Evolutionary conservation across 208 protist species (phyloP), one percentile per base, ranked within the genome.

Genomic region (Leishmania arabica): DNA sequence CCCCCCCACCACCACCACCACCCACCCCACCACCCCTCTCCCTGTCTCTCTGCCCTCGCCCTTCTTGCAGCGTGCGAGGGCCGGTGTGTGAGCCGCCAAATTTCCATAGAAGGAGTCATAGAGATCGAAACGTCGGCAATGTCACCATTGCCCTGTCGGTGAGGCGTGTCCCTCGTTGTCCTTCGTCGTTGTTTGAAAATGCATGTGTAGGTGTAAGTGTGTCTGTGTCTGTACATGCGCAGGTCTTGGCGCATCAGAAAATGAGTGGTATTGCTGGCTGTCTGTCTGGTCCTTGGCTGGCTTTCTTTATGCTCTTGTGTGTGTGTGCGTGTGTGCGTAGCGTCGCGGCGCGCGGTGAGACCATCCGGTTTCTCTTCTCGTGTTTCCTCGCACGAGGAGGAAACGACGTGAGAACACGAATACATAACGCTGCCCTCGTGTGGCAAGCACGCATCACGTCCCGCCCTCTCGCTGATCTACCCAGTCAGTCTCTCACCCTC

Each of bases 91-190:
- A n/a, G 31, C 27, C 31, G 15, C 53, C 51, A 40, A 51, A 1
- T n/a, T 24, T 53, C 51, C 27, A 73, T 73, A 73, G 47, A 73
- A 53, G 34, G 24, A n/a, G 21, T 15, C 40, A 73, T 73, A 73
- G 69, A 73, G 37, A 21, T 73, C 17, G n/a, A 51, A 45, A 15
- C 45, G 27, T 31, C 69, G 51, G 45, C 45, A 3, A 45, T 54
- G 69, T 6, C 45, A 73, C 24, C 69, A 73, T 73, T 45, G 69
- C 45, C 42, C n/a, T 40, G 45, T 73, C 45, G 9, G 45, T 54
- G 69, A 27, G n/a, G 27, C 17, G 69, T 37, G 27, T 15, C 15
- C 62, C 31, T 68, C 62, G 31, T 24, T 68, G 31, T 8, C 8
- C 54, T 58, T 34, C 13, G 34, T 47, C 17, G 1, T 19, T n/a